phyloP scores from a whole-genome alignment of 352 stramenopile genomes.

The Globisporangium paddicum region DNA sequence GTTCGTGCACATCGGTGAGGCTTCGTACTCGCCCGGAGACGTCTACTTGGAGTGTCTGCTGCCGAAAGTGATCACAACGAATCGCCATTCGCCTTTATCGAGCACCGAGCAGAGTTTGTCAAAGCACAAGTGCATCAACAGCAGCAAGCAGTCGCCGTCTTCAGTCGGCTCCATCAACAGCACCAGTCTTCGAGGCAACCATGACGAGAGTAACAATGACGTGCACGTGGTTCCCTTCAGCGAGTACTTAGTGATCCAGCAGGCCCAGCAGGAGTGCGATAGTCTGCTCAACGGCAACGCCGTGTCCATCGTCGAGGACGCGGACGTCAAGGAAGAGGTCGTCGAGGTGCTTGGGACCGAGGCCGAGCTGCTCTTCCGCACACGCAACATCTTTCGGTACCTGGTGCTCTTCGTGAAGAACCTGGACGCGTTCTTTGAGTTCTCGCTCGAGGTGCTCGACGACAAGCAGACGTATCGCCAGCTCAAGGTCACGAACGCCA shows the following conservation, averaged over 20 bases:
- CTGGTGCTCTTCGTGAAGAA: constrained; percentile 82
- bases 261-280: constrained; percentile 57
- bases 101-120: background rate
- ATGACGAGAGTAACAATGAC: constrained; percentile 6
- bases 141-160: background rate
- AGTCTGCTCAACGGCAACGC: constrained; percentile 63
- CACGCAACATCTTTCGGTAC: constrained; percentile 71
- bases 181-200: background rate
- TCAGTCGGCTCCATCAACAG: background rate
- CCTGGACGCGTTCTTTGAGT: constrained; percentile 67
- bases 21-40: constrained; percentile 52
- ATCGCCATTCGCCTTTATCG: background rate
- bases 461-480: constrained; percentile 59
- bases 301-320: constrained; percentile 63
- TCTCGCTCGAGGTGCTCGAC: constrained; percentile 67
- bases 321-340: constrained; percentile 72
- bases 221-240: constrained; percentile 36
- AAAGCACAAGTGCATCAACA: constrained; percentile 4
- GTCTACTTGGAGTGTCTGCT: constrained; percentile 57
- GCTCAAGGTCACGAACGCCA: constrained; percentile 63
- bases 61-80: constrained; percentile 20
- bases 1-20: constrained; percentile 46
- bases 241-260: constrained; percentile 42
- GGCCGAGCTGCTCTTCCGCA: constrained; percentile 63
- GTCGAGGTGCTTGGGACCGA: constrained; percentile 69